Evolutionary conservation across 768 basidiomycete species (phyloP), one percentile per base, ranked within the genome.

Genomic region (Trametes cubensis): DNA sequence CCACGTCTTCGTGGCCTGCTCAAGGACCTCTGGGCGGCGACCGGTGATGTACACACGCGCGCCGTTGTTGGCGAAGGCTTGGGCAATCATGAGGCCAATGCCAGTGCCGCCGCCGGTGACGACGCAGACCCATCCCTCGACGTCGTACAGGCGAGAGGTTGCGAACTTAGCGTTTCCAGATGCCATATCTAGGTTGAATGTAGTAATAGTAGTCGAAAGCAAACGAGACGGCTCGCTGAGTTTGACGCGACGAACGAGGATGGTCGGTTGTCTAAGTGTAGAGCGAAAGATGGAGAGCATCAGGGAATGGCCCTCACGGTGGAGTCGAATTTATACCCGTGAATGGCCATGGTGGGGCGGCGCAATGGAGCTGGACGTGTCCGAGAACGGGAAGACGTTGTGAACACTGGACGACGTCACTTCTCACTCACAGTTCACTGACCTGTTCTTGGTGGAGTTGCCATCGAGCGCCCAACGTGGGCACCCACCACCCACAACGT

Each of bases 21-120:
- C 58, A 11, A 79, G 71, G 15, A 69, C 74, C 0, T 77, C 73
- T 42, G 61, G 62, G 42, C 78, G 73, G 7, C 78, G 72, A 6
- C 73, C 70, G 14, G 73, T 72, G 60, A 80, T 77, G 68, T 80
- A 80, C 8, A 79, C 78, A 14, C 69, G 69, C 4, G 79, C 79
- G 23, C 78, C 78, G 66, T 79, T 78, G 65, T 73, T 74, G 11
- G 79, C 78, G 50, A 79, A 75, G 2, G 73, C 74, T 56, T 77
- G 73, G 1, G 78, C 73, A 41, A 79, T 80, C 78, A 80, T 76
- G 25, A 77, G 72, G n/a, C 76, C 77, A 41, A 80, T 74, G n/a
- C 79, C 78, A 0, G 73, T 74, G 44, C 71, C 68, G 55, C 71
- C 69, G 26, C 71, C 73, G 42, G 71, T 71, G 64, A 72, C 68